Evolutionary conservation across 345 rosid genomes (phyloP).

Genomic region (Firmiana major): DNA sequence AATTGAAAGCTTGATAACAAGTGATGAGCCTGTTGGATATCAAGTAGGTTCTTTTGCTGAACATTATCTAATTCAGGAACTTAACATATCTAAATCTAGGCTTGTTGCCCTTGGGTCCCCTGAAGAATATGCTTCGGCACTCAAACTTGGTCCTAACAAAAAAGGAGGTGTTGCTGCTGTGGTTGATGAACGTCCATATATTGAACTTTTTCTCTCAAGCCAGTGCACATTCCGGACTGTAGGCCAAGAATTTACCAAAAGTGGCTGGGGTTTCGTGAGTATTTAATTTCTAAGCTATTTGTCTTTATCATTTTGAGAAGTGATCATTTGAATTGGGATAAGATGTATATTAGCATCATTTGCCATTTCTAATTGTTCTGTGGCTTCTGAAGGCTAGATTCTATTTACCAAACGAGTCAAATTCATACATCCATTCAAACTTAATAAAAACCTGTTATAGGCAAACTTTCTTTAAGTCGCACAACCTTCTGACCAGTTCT

Average conservation of each 20-base stretch:
- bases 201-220: constrained; percentile 70
- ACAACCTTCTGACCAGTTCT: neutral
- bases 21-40: constrained; percentile 68
- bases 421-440: neutral
- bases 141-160: constrained; percentile 58
- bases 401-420: neutral
- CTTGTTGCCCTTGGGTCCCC: constrained; percentile 66
- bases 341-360: neutral
- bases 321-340: neutral
- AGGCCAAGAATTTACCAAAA: constrained; percentile 84
- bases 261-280: constrained; percentile 96
- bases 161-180: constrained; percentile 91
- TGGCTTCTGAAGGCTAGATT: neutral
- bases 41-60: constrained; percentile 93
- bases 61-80: constrained; percentile 63
- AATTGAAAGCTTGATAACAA: constrained; percentile 58
- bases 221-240: constrained; percentile 72
- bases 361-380: neutral
- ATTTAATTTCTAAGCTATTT: neutral
- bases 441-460: neutral
- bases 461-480: neutral
- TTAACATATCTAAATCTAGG: constrained; percentile 66
- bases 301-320: neutral
- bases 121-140: constrained; percentile 68
- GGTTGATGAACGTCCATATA: constrained; percentile 79